Conservation (phyloP, 2,329 filamentous ascomycete species). For the Aureobasidium sp. region DNA sequence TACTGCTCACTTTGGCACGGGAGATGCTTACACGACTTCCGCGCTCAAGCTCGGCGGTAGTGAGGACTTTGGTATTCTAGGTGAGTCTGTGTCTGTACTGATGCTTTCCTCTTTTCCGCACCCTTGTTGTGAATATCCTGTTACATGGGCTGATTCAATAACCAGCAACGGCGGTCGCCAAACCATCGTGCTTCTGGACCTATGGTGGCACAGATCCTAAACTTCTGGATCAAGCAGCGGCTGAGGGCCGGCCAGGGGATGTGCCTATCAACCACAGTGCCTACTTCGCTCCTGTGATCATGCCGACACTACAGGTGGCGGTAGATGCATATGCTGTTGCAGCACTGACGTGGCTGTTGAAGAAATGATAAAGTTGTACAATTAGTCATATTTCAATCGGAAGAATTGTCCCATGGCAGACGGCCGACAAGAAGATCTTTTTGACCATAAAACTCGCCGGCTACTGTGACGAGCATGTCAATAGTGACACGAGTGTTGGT, state of each 20-base stretch:
- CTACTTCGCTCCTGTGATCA: conserved; percentile 52
- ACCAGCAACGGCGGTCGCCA: conserved; percentile 37
- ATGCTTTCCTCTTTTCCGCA: not conserved
- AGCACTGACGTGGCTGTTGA: conserved; percentile 29
- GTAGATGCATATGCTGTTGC: conserved; percentile 34
- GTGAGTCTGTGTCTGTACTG: conserved; percentile 24
- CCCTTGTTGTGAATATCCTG: not conserved
- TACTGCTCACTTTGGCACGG: conserved; percentile 37
- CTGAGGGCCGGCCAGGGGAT: conserved; percentile 37
- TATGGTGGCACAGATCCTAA: conserved; percentile 48
- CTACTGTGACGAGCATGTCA: conserved; percentile 85
- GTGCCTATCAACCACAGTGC: conserved; percentile 56
- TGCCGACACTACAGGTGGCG: conserved; percentile 50
- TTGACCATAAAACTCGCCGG: conserved; percentile 85
- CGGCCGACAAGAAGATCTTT: conserved; percentile 63
- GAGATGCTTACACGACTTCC: conserved; percentile 32
- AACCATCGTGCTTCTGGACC: conserved; percentile 49
- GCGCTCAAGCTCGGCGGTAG: conserved; percentile 40
- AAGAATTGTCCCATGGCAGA: conserved; percentile 34
- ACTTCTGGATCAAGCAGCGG: conserved; percentile 44
- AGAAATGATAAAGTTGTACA: conserved; percentile 1
- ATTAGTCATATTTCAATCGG: not conserved
- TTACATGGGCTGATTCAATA: not conserved
- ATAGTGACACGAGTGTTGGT: conserved; percentile 57
- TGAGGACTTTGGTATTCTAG: conserved; percentile 55